Evolutionary conservation across 208 protist species (phyloP).

Genomic region (Trypanosoma cruzi): DNA sequence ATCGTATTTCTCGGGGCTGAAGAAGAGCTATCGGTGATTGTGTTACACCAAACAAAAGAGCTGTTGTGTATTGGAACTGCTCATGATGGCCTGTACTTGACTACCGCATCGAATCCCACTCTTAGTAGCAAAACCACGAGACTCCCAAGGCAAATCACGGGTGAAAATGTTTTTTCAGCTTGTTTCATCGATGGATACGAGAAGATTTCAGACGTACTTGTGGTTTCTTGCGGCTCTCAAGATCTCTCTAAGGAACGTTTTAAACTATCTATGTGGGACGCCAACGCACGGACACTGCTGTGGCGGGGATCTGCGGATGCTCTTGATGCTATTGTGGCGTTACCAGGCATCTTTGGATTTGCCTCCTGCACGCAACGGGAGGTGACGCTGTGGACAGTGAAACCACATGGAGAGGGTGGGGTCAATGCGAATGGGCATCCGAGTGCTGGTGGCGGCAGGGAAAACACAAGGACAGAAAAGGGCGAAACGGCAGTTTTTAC

Average conservation of each 20-base stretch:
- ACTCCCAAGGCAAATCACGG: conserved; percentile 52
- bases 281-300: conserved; percentile 39
- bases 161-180: conserved; percentile 53
- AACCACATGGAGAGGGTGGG: not conserved
- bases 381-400: conserved; percentile 30
- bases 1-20: conserved; percentile 12
- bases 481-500: conserved; percentile 20
- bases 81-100: conserved; percentile 71
- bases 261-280: conserved; percentile 67
- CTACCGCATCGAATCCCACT: conserved; percentile 37
- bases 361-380: conserved; percentile 44
- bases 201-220: conserved; percentile 42
- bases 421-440: not conserved
- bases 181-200: conserved; percentile 54
- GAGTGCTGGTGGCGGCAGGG: not conserved
- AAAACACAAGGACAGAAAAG: conserved; percentile 1
- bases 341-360: conserved; percentile 52
- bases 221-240: conserved; percentile 66
- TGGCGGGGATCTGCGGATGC: conserved; percentile 76
- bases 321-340: conserved; percentile 46
- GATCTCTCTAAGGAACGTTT: conserved; percentile 24
- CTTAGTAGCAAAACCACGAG: conserved; percentile 37
- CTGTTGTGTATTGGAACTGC: conserved; percentile 69
- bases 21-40: conserved; percentile 55
- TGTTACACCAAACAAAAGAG: conserved; percentile 53